Percentiles rank a stretch among this genome's conserved stretches.
These are phyloP conservation scores for Geranium brycei DNA, from an alignment of 345 rosid genomes.

Conservation along the genomic window DNA sequence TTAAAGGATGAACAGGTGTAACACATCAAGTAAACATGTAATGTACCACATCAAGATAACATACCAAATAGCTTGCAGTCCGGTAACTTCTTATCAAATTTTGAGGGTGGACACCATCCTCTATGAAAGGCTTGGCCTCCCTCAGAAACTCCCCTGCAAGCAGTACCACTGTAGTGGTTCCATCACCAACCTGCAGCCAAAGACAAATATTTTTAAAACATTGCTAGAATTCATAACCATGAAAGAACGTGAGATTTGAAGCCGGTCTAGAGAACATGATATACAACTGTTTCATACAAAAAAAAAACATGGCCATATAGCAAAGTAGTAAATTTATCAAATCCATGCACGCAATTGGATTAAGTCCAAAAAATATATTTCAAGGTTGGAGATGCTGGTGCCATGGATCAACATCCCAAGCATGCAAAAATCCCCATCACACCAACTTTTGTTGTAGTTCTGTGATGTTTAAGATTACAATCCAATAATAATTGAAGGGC, in stretches of 20 bases:
- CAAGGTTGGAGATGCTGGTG: background rate
- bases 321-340: background rate
- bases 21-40: background rate
- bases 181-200: constrained; percentile 77
- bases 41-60: background rate
- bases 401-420: background rate
- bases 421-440: background rate
- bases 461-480: background rate
- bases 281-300: background rate
- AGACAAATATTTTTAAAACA: background rate
- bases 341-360: background rate
- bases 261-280: no score
- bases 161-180: constrained; percentile 91
- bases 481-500: background rate
- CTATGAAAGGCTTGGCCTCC: constrained; percentile 96
- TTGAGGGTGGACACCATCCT: constrained; percentile 95
- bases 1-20: background rate
- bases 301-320: no score
- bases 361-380: no score
- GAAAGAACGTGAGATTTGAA: background rate
- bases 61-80: constrained; percentile 62
- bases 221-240: background rate
- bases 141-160: constrained; percentile 87
- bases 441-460: background rate
- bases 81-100: constrained; percentile 83